These are phyloP conservation scores for Torulaspora maleeae DNA, from an alignment of 805 yeast genomes.

Conservation along the genomic window DNA sequence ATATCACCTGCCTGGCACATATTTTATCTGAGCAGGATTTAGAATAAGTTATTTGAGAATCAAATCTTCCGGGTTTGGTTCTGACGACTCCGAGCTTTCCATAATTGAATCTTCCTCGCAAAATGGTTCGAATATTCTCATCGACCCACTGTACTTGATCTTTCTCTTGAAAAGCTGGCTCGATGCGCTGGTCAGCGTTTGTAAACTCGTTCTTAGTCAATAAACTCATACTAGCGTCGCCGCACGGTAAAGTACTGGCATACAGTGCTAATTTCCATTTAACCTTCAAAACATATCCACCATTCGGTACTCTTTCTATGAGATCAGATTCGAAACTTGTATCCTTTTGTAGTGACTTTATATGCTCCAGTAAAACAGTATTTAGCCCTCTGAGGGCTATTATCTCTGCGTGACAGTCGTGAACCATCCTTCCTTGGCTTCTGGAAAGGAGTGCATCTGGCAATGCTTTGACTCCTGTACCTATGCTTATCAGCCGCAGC, in stretches of 20 bases:
- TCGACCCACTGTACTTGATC: constrained; percentile 29
- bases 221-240: constrained; percentile 71
- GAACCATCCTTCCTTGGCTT: constrained; percentile 59
- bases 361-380: constrained; percentile 49
- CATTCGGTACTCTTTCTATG: constrained; percentile 2
- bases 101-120: constrained; percentile 65
- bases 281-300: constrained; percentile 33
- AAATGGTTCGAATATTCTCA: constrained; percentile 23
- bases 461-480: constrained; percentile 80
- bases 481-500: constrained; percentile 43
- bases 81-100: constrained; percentile 60
- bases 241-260: constrained; percentile 81
- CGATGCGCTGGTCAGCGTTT: constrained; percentile 11
- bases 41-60: constrained; percentile 64
- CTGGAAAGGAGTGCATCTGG: constrained; percentile 48
- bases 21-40: constrained; percentile 90
- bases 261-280: constrained; percentile 51
- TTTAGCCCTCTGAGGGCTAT: constrained; percentile 70
- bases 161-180: constrained; percentile 19
- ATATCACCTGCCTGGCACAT: constrained; percentile 54
- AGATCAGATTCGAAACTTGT: constrained; percentile 9
- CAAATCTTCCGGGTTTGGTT: constrained; percentile 89
- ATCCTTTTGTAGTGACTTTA: constrained; percentile 15
- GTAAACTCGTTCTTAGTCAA: constrained; percentile 12
- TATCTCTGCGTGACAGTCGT: constrained; percentile 90